A percentile compares a stretch with the other conserved stretches of the same genome.
Conservation (phyloP, 331 rosid species). For the Dryas integrifolia region DNA sequence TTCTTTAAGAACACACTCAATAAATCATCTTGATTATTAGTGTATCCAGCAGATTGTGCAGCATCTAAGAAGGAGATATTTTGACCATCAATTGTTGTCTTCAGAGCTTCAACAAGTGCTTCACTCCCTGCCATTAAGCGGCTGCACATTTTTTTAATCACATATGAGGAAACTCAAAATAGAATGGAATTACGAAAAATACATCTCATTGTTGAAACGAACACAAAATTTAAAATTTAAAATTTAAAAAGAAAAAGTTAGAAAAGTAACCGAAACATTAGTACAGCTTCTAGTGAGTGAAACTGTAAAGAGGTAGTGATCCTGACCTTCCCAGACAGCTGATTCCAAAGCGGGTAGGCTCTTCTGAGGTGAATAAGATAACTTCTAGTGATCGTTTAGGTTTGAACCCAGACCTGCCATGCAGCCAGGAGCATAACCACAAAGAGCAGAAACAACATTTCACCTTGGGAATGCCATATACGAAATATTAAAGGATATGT, state of each 20-base stretch:
- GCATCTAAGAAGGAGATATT: constrained; percentile 79
- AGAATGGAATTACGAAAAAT: constrained; percentile 2
- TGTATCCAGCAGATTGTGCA: constrained; percentile 78
- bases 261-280: not conserved
- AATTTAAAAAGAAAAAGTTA: not conserved
- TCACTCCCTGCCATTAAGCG: constrained; percentile 80
- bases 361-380: constrained; percentile 90
- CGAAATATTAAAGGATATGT: not conserved
- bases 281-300: constrained; percentile 19
- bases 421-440: constrained; percentile 20
- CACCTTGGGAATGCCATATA: not conserved
- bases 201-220: not conserved
- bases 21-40: constrained; percentile 50
- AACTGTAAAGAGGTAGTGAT: not conserved
- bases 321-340: constrained; percentile 92
- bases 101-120: constrained; percentile 57
- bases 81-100: constrained; percentile 64
- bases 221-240: not conserved
- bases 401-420: constrained; percentile 76
- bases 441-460: not conserved
- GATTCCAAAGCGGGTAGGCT: constrained; percentile 93
- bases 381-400: constrained; percentile 82
- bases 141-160: constrained; percentile 45
- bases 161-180: constrained; percentile 20
- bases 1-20: constrained; percentile 65